These are phyloP conservation scores for Leccinum broughii DNA, from an alignment of 768 basidiomycete genomes.

Conservation along the genomic window DNA sequence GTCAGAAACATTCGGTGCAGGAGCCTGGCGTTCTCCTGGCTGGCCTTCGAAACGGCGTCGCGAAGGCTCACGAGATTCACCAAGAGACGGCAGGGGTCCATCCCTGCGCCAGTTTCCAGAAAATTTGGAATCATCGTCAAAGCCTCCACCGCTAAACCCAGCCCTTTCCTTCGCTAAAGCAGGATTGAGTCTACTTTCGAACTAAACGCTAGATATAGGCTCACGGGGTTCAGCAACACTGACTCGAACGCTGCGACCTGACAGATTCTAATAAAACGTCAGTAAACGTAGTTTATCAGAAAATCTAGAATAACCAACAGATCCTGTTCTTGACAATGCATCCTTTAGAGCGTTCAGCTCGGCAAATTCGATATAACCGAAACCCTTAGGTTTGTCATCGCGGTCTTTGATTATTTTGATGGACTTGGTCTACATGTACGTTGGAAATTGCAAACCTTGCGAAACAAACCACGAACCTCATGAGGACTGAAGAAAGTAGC, in stretches of 20 bases:
- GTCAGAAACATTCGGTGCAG: conserved; percentile 58
- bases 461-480: conserved; percentile 44
- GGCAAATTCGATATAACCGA: conserved; percentile 96
- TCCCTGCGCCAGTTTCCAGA: conserved; percentile 85
- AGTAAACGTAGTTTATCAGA: background rate
- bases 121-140: conserved; percentile 79
- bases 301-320: conserved; percentile 47
- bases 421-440: conserved; percentile 59
- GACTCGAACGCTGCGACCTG: conserved; percentile 80
- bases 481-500: conserved; percentile 73
- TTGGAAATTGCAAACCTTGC: conserved; percentile 1
- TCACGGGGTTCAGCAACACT: conserved; percentile 96
- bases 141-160: conserved; percentile 49
- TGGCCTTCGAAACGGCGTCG: conserved; percentile 69
- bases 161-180: conserved; percentile 72
- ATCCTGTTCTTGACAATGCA: conserved; percentile 70
- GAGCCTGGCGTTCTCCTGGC: conserved; percentile 40
- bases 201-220: conserved; percentile 35
- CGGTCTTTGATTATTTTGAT: conserved; percentile 92
- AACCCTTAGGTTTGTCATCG: conserved; percentile 95
- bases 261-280: conserved; percentile 50
- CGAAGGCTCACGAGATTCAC: conserved; percentile 60
- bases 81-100: conserved; percentile 74
- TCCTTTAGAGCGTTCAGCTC: conserved; percentile 84
- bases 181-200: conserved; percentile 11